Percentiles rank a stretch among this genome's conserved stretches.
Conservation (phyloP, 2,329 filamentous ascomycete genomes). For the Fusarium devonianum region DNA sequence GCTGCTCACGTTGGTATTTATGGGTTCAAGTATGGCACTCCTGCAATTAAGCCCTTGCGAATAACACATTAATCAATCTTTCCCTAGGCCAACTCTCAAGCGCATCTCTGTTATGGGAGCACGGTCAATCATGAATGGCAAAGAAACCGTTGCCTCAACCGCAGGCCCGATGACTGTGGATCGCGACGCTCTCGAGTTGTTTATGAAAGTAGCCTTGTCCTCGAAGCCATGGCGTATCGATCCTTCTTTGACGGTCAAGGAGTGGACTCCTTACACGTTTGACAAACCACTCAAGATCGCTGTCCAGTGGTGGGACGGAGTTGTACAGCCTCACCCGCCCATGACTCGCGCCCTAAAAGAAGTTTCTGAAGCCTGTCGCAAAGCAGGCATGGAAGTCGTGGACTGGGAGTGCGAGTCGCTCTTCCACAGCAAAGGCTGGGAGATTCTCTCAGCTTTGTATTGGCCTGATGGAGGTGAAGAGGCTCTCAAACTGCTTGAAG, state of each 20-base stretch:
- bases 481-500: constrained; percentile 56
- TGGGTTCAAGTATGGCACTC: constrained; percentile 46
- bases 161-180: constrained; percentile 47
- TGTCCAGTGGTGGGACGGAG: constrained; percentile 64
- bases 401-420: constrained; percentile 59
- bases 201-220: constrained; percentile 45
- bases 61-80: background rate
- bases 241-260: constrained; percentile 43
- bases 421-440: constrained; percentile 59
- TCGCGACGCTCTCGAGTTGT: constrained; percentile 46
- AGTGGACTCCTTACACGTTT: constrained; percentile 47
- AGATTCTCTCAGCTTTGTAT: constrained; percentile 56
- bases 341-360: constrained; percentile 63
- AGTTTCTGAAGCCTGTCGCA: constrained; percentile 57
- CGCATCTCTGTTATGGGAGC: constrained; percentile 41
- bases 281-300: constrained; percentile 63
- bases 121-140: constrained; percentile 44
- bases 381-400: constrained; percentile 60
- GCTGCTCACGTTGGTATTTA: constrained; percentile 48
- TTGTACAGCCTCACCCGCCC: constrained; percentile 67
- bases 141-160: constrained; percentile 46
- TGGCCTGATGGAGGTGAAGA: constrained; percentile 68
- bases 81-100: constrained; percentile 42
- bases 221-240: constrained; percentile 47
- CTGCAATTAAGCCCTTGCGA: too few relatives aligned